Evolutionary conservation across 176 grass and related monocot species (phyloP).

Genomic region (Chloris gayana): DNA sequence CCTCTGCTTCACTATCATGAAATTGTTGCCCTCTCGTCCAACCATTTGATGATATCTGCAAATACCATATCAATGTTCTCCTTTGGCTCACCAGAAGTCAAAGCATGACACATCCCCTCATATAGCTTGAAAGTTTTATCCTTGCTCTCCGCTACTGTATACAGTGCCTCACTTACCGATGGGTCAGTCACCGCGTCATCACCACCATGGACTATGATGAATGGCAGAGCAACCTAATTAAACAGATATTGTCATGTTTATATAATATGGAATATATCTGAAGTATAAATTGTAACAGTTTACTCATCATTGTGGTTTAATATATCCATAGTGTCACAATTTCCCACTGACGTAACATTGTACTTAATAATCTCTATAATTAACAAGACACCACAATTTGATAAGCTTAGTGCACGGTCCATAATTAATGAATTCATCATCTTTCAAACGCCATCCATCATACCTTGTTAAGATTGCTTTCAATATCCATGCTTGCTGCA

Average conservation of each 20-base stretch:
- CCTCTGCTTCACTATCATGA: neutral
- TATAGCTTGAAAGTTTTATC: slow-evolving; percentile 60
- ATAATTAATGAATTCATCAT: neutral
- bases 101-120: slow-evolving; percentile 65
- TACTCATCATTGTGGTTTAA: no score
- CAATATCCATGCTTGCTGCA: slow-evolving; percentile 63
- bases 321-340: neutral
- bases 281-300: neutral
- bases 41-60: slow-evolving; percentile 61
- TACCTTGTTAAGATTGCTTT: slow-evolving; percentile 74
- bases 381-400: neutral
- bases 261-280: neutral
- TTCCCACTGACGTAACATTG: neutral
- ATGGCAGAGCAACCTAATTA: slow-evolving; percentile 53
- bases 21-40: slow-evolving; percentile 42
- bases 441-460: neutral
- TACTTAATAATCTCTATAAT: no score
- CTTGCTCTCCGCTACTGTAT: slow-evolving; percentile 40
- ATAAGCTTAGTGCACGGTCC: neutral
- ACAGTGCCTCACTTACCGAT: slow-evolving; percentile 48
- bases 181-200: slow-evolving; percentile 58
- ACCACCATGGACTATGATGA: slow-evolving; percentile 65
- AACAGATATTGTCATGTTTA: neutral
- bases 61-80: slow-evolving; percentile 58
- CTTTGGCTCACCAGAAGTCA: slow-evolving; percentile 56